phyloP scores from a whole-genome alignment of 2,329 filamentous ascomycete genomes.

The Macrophomina phaseolina region DNA sequence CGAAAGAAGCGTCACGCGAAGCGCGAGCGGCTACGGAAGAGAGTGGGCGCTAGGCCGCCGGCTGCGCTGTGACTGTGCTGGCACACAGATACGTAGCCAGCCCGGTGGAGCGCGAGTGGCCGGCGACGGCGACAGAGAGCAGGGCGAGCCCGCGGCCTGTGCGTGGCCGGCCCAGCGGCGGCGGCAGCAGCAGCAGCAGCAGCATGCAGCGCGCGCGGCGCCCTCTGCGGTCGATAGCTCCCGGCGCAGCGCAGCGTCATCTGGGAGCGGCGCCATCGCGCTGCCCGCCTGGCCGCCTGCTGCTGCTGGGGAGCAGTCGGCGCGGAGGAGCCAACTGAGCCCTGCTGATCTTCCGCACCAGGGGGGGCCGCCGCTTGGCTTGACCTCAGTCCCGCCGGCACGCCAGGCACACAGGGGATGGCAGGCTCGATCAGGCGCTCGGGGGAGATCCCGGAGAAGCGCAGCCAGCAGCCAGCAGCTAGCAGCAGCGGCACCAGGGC shows the following conservation, averaged over 20 bases:
- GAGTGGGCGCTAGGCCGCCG: neutral
- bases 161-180: neutral
- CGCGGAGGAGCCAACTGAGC: neutral
- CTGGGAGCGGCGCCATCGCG: slow-evolving; percentile 2
- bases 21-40: slow-evolving; percentile 1
- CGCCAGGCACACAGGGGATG: neutral
- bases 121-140: neutral
- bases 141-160: slow-evolving; percentile 17
- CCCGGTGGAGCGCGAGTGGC: neutral
- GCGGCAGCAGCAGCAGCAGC: neutral
- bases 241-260: slow-evolving; percentile 23
- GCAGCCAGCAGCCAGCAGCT: neutral
- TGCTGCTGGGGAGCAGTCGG: neutral
- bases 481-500: slow-evolving; percentile 2
- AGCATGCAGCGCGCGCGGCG: neutral
- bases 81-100: neutral
- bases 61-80: neutral
- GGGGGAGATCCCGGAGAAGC: neutral
- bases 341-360: slow-evolving; percentile 22
- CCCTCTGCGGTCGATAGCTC: slow-evolving; percentile 13
- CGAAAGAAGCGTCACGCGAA: slow-evolving; percentile 8
- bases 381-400: too few relatives aligned
- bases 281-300: neutral
- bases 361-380: slow-evolving; percentile 12
- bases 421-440: slow-evolving; percentile 6